These are phyloP conservation scores for Basipetospora chlamydospora DNA, from an alignment of 2,329 filamentous ascomycete genomes.

Conservation along the genomic window DNA sequence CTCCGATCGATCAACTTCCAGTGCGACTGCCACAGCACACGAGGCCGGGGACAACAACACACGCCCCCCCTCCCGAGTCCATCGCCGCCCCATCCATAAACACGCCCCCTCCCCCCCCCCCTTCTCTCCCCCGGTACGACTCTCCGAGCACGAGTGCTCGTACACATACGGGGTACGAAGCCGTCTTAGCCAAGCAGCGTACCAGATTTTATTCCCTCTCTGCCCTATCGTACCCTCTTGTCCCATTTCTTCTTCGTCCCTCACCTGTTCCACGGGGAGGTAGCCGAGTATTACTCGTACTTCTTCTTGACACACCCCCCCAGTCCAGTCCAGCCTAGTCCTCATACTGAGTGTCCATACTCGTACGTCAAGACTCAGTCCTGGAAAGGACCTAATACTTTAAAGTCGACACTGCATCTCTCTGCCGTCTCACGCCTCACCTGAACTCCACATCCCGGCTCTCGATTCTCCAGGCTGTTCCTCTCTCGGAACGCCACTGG, in stretches of 20 bases:
- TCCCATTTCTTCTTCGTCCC: too few relatives aligned
- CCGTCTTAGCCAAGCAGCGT: too few relatives aligned
- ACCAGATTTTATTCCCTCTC: too few relatives aligned
- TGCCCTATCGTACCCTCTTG: too few relatives aligned
- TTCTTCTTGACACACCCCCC: neutral
- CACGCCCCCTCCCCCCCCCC: neutral
- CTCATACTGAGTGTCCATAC: too few relatives aligned
- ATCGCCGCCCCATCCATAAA: neutral
- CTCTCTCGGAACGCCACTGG: too few relatives aligned
- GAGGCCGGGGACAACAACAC: neutral
- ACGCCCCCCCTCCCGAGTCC: neutral
- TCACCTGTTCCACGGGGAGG: too few relatives aligned
- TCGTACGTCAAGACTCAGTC: too few relatives aligned
- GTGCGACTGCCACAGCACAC: neutral
- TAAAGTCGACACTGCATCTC: constrained; percentile 1
- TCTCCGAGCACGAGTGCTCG: neutral
- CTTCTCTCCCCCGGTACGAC: neutral
- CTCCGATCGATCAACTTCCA: constrained; percentile 3
- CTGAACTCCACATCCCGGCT: constrained; percentile 3
- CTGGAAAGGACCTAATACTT: too few relatives aligned
- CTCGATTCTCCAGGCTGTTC: too few relatives aligned
- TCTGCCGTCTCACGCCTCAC: constrained; percentile 6
- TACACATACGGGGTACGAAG: too few relatives aligned
- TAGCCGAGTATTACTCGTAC: constrained; percentile 1
- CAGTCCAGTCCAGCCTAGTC: too few relatives aligned